A percentile compares a stretch with the other conserved stretches of the same genome.
phyloP scores from a whole-genome alignment of 768 basidiomycete species.

The Rhizopogon vulgaris region DNA sequence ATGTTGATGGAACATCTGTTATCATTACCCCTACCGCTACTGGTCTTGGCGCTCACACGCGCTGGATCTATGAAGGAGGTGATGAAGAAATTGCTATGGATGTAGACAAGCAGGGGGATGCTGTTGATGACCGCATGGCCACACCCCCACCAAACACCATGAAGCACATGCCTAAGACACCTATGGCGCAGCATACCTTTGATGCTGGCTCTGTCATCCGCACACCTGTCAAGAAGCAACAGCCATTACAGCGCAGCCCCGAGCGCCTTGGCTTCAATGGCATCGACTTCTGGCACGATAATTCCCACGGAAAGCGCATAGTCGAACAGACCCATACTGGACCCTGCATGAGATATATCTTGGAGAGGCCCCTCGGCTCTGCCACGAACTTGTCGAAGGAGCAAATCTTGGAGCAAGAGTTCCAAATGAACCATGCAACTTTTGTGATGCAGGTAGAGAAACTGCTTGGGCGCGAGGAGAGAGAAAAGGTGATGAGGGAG shows the following conservation, averaged over 20 bases:
- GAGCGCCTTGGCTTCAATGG: conserved; percentile 23
- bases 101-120: conserved; percentile 6
- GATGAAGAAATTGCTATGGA: conserved; percentile 6
- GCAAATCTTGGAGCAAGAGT: conserved; percentile 3
- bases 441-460: conserved; percentile 19
- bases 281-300: conserved; percentile 15
- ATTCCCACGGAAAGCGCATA: conserved; percentile 7
- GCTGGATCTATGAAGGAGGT: conserved; percentile 9
- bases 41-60: conserved; percentile 6
- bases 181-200: conserved; percentile 13
- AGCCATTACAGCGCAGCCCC: conserved; percentile 23
- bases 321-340: background rate
- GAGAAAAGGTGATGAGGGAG: conserved; percentile 11
- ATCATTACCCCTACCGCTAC: conserved; percentile 8
- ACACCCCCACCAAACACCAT: conserved; percentile 8
- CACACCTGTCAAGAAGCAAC: conserved; percentile 23
- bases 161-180: conserved; percentile 13
- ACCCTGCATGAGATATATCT: conserved; percentile 11
- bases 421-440: conserved; percentile 3
- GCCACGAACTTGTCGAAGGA: conserved; percentile 11
- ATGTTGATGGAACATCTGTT: conserved; percentile 7
- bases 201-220: conserved; percentile 25
- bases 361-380: conserved; percentile 16
- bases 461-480: conserved; percentile 1
- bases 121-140: conserved; percentile 5